Evolutionary conservation across 106 monocot species (phyloP).

Genomic region (Apostasia shenzhenica): DNA sequence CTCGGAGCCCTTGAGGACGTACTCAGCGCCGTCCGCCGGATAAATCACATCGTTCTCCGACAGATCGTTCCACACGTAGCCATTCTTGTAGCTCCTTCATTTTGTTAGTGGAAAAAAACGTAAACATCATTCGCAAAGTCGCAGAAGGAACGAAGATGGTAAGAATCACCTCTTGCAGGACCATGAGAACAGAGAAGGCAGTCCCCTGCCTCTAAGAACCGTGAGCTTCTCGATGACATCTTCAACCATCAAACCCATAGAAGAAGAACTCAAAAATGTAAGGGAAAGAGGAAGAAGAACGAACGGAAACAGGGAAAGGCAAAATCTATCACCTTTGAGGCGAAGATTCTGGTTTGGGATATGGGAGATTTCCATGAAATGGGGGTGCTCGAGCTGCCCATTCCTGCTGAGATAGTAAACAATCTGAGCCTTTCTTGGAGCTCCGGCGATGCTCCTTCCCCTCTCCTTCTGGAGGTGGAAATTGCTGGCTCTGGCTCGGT

Average conservation of each 20-base stretch:
- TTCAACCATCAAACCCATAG: constrained; percentile 3
- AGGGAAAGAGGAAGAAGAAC: background rate
- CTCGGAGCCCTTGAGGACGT: constrained; percentile 92
- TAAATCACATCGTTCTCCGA: constrained; percentile 73
- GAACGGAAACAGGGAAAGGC: background rate
- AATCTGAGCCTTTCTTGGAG: constrained; percentile 52
- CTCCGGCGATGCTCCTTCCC: background rate
- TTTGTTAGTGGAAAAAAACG: constrained; percentile 3
- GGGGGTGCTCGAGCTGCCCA: constrained; percentile 94
- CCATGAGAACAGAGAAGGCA: constrained; percentile 79
- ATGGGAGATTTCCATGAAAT: constrained; percentile 82
- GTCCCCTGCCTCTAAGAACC: constrained; percentile 55
- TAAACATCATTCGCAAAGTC: background rate
- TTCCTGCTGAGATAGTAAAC: constrained; percentile 82
- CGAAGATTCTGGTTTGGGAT: constrained; percentile 56
- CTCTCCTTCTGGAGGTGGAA: background rate
- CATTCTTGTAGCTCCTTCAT: constrained; percentile 79
- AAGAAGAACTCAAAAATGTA: background rate
- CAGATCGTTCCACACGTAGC: constrained; percentile 92
- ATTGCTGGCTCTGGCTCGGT: constrained; percentile 15
- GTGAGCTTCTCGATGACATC: constrained; percentile 66
- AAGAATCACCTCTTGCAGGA: constrained; percentile 71
- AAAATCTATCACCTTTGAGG: constrained; percentile 45
- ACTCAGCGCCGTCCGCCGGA: constrained; percentile 76
- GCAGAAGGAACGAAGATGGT: background rate